Conservation (phyloP, 169 alveolate genomes). For the Cryptosporidium sp. region DNA sequence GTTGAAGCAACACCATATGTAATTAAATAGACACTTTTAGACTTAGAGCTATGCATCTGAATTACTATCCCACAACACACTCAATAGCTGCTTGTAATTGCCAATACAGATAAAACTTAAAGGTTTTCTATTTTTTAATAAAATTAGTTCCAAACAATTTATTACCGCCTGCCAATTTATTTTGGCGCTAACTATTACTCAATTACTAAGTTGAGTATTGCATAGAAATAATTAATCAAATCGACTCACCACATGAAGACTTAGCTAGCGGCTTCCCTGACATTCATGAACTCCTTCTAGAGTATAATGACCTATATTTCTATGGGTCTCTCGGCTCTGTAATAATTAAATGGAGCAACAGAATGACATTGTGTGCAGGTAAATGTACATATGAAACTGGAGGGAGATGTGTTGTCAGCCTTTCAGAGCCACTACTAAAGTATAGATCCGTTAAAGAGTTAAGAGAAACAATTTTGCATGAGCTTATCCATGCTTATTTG, state of each 20-base stretch:
- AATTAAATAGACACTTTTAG: constrained; percentile 28
- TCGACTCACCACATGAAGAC: constrained; percentile 2
- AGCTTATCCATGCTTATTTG: constrained; percentile 95
- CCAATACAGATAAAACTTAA: background rate
- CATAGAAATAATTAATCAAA: background rate
- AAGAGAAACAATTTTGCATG: constrained; percentile 94
- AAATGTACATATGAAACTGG: constrained; percentile 85
- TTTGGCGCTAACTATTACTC: background rate
- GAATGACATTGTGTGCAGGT: constrained; percentile 94
- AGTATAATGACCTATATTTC: constrained; percentile 87
- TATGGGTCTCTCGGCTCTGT: constrained; percentile 84
- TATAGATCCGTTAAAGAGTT: constrained; percentile 90
- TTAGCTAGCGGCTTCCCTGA: constrained; percentile 78
- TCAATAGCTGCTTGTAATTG: background rate
- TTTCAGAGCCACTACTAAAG: constrained; percentile 92
- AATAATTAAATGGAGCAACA: constrained; percentile 90
- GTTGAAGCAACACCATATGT: constrained; percentile 43
- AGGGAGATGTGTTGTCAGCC: constrained; percentile 90
- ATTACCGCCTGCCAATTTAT: background rate
- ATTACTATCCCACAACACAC: constrained; percentile 8
- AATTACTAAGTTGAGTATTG: background rate
- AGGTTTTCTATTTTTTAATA: background rate
- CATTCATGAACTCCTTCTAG: constrained; percentile 83
- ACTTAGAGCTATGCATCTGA: constrained; percentile 25
- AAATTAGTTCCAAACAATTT: no score